These are phyloP conservation scores for Microcyclosporella mali DNA, from an alignment of 2,329 filamentous ascomycete species.

Conservation along the genomic window DNA sequence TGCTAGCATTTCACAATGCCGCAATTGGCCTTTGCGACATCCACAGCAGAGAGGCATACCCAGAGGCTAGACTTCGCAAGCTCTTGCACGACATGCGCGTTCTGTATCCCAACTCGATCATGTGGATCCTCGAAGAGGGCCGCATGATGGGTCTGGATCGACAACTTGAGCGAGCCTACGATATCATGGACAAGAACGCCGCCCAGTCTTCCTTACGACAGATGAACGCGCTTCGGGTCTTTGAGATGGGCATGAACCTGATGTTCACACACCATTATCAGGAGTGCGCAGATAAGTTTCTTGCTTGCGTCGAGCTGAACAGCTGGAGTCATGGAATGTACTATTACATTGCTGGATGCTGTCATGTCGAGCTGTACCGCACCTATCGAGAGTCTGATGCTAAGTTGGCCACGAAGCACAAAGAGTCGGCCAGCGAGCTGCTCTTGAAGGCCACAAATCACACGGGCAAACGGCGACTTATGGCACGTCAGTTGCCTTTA, in stretches of 20 bases:
- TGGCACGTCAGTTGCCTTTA: slow-evolving; percentile 83
- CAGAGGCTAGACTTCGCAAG: slow-evolving; percentile 57
- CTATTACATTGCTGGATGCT: slow-evolving; percentile 75
- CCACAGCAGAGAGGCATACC: slow-evolving; percentile 62
- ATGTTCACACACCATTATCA: slow-evolving; percentile 76
- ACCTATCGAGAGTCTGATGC: slow-evolving; percentile 43
- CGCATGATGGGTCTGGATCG: slow-evolving; percentile 64
- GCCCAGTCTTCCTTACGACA: slow-evolving; percentile 69
- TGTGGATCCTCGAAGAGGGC: slow-evolving; percentile 87
- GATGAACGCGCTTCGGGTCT: slow-evolving; percentile 75
- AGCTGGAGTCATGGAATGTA: slow-evolving; percentile 89
- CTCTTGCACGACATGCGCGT: slow-evolving; percentile 68
- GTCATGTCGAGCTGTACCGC: slow-evolving; percentile 77
- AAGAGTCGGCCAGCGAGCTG: slow-evolving; percentile 55
- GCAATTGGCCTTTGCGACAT: slow-evolving; percentile 85
- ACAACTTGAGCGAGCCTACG: slow-evolving; percentile 61
- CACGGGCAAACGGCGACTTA: slow-evolving; percentile 80
- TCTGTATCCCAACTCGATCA: slow-evolving; percentile 71
- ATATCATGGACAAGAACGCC: slow-evolving; percentile 41
- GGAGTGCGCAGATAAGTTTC: slow-evolving; percentile 66
- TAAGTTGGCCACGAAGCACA: slow-evolving; percentile 44
- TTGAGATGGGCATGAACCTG: slow-evolving; percentile 71
- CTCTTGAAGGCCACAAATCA: slow-evolving; percentile 65
- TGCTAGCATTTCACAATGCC: slow-evolving; percentile 83
- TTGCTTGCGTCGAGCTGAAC: slow-evolving; percentile 67